phyloP scores from a whole-genome alignment of 306 rosid species.

The Malus fusca region DNA sequence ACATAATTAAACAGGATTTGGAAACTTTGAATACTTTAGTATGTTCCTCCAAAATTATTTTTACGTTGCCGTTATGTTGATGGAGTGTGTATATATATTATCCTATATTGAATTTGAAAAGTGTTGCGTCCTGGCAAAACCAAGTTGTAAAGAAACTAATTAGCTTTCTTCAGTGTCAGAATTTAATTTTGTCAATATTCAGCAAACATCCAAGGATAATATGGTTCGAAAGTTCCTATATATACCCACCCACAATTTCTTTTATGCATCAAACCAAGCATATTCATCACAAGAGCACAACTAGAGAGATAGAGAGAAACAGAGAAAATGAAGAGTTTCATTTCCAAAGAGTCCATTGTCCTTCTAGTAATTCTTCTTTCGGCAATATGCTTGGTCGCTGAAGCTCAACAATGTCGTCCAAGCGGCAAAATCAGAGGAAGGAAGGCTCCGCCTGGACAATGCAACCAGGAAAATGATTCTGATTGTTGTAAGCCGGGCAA shows the following conservation, averaged over 20 bases:
- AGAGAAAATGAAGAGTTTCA: constrained; percentile 5
- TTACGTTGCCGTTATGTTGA: too few relatives aligned
- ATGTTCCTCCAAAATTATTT: too few relatives aligned
- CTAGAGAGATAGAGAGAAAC: background rate
- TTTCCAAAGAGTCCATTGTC: background rate
- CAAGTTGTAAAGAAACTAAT: too few relatives aligned
- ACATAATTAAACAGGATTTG: too few relatives aligned
- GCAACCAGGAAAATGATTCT: constrained; percentile 37
- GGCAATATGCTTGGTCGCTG: background rate
- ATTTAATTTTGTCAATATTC: background rate
- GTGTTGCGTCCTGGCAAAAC: too few relatives aligned
- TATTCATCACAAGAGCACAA: background rate
- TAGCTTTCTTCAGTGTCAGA: background rate
- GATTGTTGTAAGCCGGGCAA: constrained; percentile 32
- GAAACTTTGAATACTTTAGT: too few relatives aligned
- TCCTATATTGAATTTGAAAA: too few relatives aligned
- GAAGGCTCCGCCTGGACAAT: constrained; percentile 28
- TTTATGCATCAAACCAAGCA: background rate
- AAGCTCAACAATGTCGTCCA: constrained; percentile 12
- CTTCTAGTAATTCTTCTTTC: background rate
- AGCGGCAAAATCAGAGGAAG: constrained; percentile 6
- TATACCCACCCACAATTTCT: background rate
- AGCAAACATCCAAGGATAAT: too few relatives aligned
- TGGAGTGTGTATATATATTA: too few relatives aligned
- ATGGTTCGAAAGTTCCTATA: constrained; percentile 1